phyloP scores from a whole-genome alignment of 202 grass and related monocot species.

The Panicum virgatum region DNA sequence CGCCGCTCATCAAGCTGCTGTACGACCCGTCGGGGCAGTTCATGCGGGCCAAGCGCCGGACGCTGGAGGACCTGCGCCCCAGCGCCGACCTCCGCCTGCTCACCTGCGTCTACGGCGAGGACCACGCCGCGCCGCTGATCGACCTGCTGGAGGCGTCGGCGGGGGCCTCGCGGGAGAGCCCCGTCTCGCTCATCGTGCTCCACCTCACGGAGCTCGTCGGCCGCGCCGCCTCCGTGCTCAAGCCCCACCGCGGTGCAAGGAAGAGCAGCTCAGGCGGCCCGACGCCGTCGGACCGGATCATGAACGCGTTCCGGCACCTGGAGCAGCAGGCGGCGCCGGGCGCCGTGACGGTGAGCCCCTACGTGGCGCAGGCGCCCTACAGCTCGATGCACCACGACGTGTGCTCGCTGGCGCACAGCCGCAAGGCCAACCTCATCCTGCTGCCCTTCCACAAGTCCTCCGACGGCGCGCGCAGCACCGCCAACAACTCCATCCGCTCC shows the following conservation, averaged over 20 bases:
- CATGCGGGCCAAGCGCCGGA: slow-evolving; percentile 46
- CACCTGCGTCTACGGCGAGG: slow-evolving; percentile 63
- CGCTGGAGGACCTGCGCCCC: slow-evolving; percentile 32
- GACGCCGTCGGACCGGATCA: slow-evolving; percentile 48
- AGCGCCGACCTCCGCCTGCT: slow-evolving; percentile 52
- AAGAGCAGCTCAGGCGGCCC: neutral
- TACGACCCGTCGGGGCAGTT: slow-evolving; percentile 67
- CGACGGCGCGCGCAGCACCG: slow-evolving; percentile 38
- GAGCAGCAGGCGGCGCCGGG: slow-evolving; percentile 45
- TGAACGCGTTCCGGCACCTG: slow-evolving; percentile 64
- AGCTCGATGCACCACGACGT: slow-evolving; percentile 72
- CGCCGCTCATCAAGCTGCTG: slow-evolving; percentile 65
- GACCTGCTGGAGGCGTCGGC: slow-evolving; percentile 50
- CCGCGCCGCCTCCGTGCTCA: slow-evolving; percentile 47
- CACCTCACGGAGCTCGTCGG: slow-evolving; percentile 71
- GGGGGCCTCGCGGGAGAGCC: slow-evolving; percentile 16
- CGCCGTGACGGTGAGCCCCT: slow-evolving; percentile 50
- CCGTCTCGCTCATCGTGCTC: slow-evolving; percentile 57
- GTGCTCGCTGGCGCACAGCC: slow-evolving; percentile 68
- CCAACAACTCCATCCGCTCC: slow-evolving; percentile 47
- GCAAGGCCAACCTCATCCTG: slow-evolving; percentile 64
- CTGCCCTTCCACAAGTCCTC: slow-evolving; percentile 79
- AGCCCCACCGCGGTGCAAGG: slow-evolving; percentile 53
- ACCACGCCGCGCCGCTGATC: slow-evolving; percentile 57
- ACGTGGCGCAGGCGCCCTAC: slow-evolving; percentile 51